phyloP scores from a whole-genome alignment of 2,329 filamentous ascomycete species.

The Fusarium austroafricanum region DNA sequence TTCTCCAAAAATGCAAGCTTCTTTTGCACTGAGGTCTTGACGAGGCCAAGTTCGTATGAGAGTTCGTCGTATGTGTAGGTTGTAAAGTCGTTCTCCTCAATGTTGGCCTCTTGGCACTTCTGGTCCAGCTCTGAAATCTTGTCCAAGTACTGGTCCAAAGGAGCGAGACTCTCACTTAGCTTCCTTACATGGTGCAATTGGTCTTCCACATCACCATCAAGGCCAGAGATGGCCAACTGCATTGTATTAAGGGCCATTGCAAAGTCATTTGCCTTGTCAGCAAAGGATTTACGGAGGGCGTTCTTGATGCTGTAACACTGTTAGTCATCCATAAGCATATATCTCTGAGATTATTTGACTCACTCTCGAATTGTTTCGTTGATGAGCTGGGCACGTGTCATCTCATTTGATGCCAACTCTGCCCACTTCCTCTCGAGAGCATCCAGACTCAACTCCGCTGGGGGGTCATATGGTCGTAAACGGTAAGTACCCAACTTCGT shows the following conservation, averaged over 20 bases:
- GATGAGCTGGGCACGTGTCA: constrained; percentile 89
- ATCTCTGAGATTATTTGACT: constrained; percentile 48
- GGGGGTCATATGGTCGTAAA: constrained; percentile 89
- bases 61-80: constrained; percentile 98
- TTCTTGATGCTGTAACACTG: constrained; percentile 82
- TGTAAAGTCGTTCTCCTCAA: constrained; percentile 99
- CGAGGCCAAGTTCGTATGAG: constrained; percentile 90
- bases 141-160: constrained; percentile 90
- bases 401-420: constrained; percentile 82
- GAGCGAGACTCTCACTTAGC: constrained; percentile 85
- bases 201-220: constrained; percentile 97
- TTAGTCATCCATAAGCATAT: constrained; percentile 43
- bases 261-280: constrained; percentile 98
- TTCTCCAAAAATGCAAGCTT: constrained; percentile 98
- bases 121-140: constrained; percentile 87
- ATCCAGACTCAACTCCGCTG: constrained; percentile 83
- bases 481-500: constrained; percentile 97
- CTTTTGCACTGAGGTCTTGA: constrained; percentile 92
- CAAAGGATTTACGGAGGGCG: constrained; percentile 88
- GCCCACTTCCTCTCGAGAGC: constrained; percentile 87
- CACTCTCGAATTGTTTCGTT: constrained; percentile 98
- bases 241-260: constrained; percentile 94
- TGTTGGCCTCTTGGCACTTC: constrained; percentile 95
- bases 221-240: constrained; percentile 92
- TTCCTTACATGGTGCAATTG: constrained; percentile 88